Evolutionary conservation across 2,329 filamentous ascomycete genomes (phyloP).

Genomic region (Dactylella cylindrospora): DNA sequence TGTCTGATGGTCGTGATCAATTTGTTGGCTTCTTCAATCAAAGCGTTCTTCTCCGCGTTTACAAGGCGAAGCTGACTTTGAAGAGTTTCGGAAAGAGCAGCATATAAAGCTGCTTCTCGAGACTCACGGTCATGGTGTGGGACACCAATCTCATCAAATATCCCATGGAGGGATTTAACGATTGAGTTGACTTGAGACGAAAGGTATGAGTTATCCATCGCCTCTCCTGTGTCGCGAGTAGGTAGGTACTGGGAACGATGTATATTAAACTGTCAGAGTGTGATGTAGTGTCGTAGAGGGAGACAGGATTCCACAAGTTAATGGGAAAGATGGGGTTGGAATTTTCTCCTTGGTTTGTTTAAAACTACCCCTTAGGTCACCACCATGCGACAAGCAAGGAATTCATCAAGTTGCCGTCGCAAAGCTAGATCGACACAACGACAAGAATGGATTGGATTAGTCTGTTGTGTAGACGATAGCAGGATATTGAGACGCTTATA

Average conservation of each 20-base stretch:
- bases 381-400: slow-evolving; percentile 13
- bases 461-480: not conserved
- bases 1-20: slow-evolving; percentile 84
- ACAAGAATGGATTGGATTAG: too few species aligned
- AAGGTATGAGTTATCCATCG: slow-evolving; percentile 42
- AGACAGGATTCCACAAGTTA: slow-evolving; percentile 4
- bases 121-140: slow-evolving; percentile 86
- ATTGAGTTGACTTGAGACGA: slow-evolving; percentile 40
- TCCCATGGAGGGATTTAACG: slow-evolving; percentile 66
- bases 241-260: not conserved
- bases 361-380: not conserved
- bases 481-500: not conserved
- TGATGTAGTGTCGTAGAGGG: not conserved
- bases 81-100: slow-evolving; percentile 84
- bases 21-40: slow-evolving; percentile 85
- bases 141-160: slow-evolving; percentile 98
- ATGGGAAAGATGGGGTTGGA: not conserved
- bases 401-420: not conserved
- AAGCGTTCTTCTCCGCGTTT: slow-evolving; percentile 81
- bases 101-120: slow-evolving; percentile 88
- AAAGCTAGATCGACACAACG: too few species aligned
- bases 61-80: slow-evolving; percentile 86
- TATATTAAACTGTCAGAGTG: slow-evolving; percentile 1
- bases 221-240: slow-evolving; percentile 14
- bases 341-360: not conserved